Percentiles rank a stretch among this genome's conserved stretches.
phyloP scores from a whole-genome alignment of 495 filamentous ascomycete species.

The Lentithecium fluviatile region DNA sequence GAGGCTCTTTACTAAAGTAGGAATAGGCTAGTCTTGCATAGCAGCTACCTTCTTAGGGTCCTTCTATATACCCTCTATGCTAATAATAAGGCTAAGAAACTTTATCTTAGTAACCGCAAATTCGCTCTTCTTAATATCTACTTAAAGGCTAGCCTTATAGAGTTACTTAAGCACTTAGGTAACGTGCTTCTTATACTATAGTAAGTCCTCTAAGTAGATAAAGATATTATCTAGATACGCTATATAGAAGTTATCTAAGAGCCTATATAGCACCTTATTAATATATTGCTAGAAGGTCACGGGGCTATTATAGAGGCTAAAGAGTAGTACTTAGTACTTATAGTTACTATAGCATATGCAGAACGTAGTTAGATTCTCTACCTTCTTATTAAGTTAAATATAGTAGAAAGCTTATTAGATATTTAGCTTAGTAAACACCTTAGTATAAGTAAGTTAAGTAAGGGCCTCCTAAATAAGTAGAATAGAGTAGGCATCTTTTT shows the following conservation, averaged over 20 bases:
- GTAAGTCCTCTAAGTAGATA: conserved; percentile 26
- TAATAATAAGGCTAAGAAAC: too few relatives aligned
- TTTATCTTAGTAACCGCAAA: conserved; percentile 28
- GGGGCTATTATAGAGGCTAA: conserved; percentile 37
- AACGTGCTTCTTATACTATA: conserved; percentile 20
- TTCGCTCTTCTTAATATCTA: conserved; percentile 39
- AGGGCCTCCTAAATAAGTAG: conserved; percentile 50
- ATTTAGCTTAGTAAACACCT: conserved; percentile 51
- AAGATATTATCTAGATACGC: conserved; percentile 39
- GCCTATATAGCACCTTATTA: conserved; percentile 36
- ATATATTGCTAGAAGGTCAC: conserved; percentile 39
- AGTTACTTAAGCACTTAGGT: conserved; percentile 22
- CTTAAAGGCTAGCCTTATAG: conserved; percentile 23
- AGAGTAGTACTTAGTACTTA: conserved; percentile 42
- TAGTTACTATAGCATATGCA: conserved; percentile 35
- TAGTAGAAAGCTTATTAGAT: conserved; percentile 31
- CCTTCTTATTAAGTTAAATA: conserved; percentile 25
- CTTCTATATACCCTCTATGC: too few relatives aligned
- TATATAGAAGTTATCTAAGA: conserved; percentile 36
- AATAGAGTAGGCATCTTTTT: conserved; percentile 49
- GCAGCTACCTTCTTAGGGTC: too few relatives aligned
- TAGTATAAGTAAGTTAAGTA: conserved; percentile 33
- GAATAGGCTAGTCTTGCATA: too few relatives aligned
- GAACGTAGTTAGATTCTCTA: conserved; percentile 41
- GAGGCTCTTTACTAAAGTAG: background rate